Conservation (phyloP, 768 basidiomycete species). For the Amanita exitialis region DNA sequence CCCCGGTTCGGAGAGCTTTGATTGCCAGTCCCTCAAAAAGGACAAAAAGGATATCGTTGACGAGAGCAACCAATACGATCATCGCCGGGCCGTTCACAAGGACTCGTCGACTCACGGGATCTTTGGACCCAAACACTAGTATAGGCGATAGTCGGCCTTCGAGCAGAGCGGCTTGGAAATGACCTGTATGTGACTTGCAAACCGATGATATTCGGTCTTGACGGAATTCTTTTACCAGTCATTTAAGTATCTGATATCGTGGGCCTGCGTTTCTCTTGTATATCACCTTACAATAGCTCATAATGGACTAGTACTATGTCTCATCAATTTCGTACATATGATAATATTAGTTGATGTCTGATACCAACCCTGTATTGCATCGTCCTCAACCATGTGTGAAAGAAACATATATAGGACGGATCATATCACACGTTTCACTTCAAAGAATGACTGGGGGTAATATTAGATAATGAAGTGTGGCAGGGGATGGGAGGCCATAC, state of each 20-base stretch:
- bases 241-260: background rate
- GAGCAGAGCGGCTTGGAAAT: conserved; percentile 6
- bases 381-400: background rate
- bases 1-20: conserved; percentile 30
- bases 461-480: conserved; percentile 4
- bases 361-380: background rate
- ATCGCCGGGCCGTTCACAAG: background rate
- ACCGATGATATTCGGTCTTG: conserved; percentile 5
- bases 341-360: background rate
- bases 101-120: conserved; percentile 12
- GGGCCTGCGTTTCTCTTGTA: background rate
- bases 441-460: conserved; percentile 65
- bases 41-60: conserved; percentile 45
- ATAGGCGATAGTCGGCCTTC: conserved; percentile 21
- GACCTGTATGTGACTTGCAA: background rate
- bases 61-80: conserved; percentile 23
- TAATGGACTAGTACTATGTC: background rate
- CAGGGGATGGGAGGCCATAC: conserved; percentile 26
- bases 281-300: background rate
- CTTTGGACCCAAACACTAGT: conserved; percentile 37
- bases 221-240: background rate
- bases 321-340: background rate
- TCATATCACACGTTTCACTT: conserved; percentile 84
- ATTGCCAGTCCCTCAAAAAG: conserved; percentile 50
- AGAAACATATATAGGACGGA: conserved; percentile 6